Conservation (phyloP, 1,284 basidiomycete species). For the Marasmius tenuissimus region DNA sequence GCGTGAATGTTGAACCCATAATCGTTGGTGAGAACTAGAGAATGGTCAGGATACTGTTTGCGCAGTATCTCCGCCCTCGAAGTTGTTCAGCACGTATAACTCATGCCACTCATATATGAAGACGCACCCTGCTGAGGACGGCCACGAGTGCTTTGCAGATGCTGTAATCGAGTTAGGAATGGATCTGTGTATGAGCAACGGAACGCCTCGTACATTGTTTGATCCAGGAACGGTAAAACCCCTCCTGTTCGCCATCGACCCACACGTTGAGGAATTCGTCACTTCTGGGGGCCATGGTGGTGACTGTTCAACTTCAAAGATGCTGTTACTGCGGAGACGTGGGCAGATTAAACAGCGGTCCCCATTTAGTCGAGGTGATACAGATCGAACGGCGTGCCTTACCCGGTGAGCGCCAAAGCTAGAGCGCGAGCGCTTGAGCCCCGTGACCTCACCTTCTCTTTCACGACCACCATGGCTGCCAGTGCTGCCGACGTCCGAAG, state of each 20-base stretch:
- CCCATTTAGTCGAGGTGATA: no score
- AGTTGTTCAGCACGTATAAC: not conserved
- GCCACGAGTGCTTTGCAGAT: constrained; percentile 46
- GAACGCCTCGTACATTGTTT: constrained; percentile 1
- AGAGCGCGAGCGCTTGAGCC: not conserved
- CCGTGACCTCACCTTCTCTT: not conserved
- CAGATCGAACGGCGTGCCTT: not conserved
- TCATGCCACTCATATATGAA: not conserved
- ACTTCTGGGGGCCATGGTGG: not conserved
- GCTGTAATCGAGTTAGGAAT: constrained; percentile 31
- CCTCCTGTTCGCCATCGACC: constrained; percentile 7
- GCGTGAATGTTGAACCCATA: constrained; percentile 44
- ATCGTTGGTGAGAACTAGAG: constrained; percentile 55
- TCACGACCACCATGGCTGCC: constrained; percentile 47
- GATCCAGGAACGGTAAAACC: constrained; percentile 5
- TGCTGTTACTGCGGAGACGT: not conserved
- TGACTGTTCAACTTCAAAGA: not conserved
- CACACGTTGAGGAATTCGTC: constrained; percentile 15
- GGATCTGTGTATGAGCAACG: not conserved
- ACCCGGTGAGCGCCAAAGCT: no score
- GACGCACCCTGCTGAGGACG: constrained; percentile 46
- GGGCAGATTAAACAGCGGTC: not conserved
- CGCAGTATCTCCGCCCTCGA: constrained; percentile 52
- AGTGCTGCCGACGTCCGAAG: constrained; percentile 82
- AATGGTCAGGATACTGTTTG: constrained; percentile 60